phyloP scores from a whole-genome alignment of 495 filamentous ascomycete genomes.

The Evernia prunastri region DNA sequence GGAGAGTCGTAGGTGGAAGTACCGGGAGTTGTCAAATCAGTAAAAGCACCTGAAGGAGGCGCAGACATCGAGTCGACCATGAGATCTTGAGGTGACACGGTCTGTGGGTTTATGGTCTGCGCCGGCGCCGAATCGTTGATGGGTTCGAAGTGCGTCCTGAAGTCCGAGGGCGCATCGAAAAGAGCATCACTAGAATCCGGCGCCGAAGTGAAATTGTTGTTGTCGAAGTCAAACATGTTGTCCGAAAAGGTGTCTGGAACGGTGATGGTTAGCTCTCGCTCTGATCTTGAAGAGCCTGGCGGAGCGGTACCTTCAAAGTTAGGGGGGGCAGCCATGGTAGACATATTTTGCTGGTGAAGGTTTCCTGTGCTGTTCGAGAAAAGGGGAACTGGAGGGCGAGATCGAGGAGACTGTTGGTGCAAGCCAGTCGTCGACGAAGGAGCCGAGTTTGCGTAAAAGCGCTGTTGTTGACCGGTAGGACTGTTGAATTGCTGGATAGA shows the following conservation, averaged over 20 bases:
- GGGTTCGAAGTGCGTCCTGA: slow-evolving; percentile 15
- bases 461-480: slow-evolving; percentile 24
- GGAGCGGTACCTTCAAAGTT: slow-evolving; percentile 18
- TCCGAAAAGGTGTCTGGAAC: slow-evolving; percentile 16
- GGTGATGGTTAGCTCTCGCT: slow-evolving; percentile 10
- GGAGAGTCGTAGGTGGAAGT: slow-evolving; percentile 66
- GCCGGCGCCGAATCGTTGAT: slow-evolving; percentile 32
- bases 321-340: slow-evolving; percentile 7
- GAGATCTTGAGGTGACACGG: slow-evolving; percentile 82
- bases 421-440: slow-evolving; percentile 23
- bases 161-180: slow-evolving; percentile 16
- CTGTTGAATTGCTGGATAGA: slow-evolving; percentile 23
- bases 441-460: slow-evolving; percentile 24
- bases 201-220: slow-evolving; percentile 7
- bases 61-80: slow-evolving; percentile 66
- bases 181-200: slow-evolving; percentile 12
- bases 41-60: slow-evolving; percentile 76
- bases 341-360: slow-evolving; percentile 15
- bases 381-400: slow-evolving; percentile 26
- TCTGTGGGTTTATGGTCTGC: slow-evolving; percentile 36
- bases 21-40: slow-evolving; percentile 76
- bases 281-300: neutral
- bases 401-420: slow-evolving; percentile 20
- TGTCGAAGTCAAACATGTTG: slow-evolving; percentile 13
- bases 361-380: slow-evolving; percentile 25